Evolutionary conservation across 306 rosid species (phyloP).

Genomic region (Quercus wislizeni): DNA sequence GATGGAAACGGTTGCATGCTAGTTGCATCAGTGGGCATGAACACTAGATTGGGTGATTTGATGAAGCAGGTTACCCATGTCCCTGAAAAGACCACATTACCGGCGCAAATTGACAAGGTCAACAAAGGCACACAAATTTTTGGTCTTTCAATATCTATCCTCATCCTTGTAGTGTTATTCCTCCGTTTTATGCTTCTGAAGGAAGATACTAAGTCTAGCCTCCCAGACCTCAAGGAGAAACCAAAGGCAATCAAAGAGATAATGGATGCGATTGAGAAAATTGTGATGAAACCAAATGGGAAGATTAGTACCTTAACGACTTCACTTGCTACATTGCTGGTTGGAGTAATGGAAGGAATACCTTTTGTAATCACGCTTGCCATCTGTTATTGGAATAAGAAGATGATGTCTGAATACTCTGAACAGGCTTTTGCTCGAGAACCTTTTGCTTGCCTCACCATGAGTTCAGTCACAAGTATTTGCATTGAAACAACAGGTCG

Average conservation of each 20-base stretch:
- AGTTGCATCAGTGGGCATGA: not conserved
- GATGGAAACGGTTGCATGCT: too few species aligned
- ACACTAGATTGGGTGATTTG: not conserved
- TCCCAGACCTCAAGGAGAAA: conserved; percentile 6
- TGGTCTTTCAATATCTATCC: not conserved
- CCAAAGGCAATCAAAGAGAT: not conserved
- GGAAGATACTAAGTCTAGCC: not conserved
- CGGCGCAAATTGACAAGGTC: conserved; percentile 11
- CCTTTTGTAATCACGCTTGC: not conserved
- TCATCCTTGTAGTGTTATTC: conserved; percentile 5
- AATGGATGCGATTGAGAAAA: not conserved
- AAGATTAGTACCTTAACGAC: not conserved
- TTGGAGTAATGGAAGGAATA: conserved; percentile 21
- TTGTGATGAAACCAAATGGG: conserved; percentile 7
- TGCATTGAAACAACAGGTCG: conserved; percentile 1
- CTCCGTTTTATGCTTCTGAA: not conserved
- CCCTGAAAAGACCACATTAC: not conserved
- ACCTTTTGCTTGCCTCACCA: conserved; percentile 1
- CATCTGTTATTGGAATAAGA: not conserved
- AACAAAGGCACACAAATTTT: not conserved
- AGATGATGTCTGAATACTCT: not conserved
- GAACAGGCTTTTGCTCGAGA: not conserved
- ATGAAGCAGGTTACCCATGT: not conserved
- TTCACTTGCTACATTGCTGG: conserved; percentile 2
- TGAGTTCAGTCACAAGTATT: conserved; percentile 6